Conservation (phyloP, 2,329 filamentous ascomycete species). For the Cadophora gregata region DNA sequence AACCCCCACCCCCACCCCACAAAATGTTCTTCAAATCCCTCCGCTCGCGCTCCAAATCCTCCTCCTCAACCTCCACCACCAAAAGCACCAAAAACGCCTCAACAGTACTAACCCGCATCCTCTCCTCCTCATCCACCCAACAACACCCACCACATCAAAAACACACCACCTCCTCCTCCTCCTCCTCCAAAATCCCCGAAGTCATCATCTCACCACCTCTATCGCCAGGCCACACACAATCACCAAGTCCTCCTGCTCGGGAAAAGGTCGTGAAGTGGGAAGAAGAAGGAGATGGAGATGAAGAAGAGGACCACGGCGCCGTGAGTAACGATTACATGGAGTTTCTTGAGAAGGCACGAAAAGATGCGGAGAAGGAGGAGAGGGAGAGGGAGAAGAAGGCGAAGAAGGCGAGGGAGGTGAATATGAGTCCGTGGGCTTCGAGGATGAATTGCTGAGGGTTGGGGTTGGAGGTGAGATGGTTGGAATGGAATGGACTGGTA, state of each 20-base stretch:
- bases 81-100: constrained; percentile 31
- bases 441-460: constrained; percentile 29
- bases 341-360: constrained; percentile 34
- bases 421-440: constrained; percentile 45
- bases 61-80: too few species aligned
- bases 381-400: constrained; percentile 41
- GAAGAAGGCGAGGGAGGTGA: constrained; percentile 50
- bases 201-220: constrained; percentile 19
- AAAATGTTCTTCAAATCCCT: constrained; percentile 37
- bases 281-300: background rate
- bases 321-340: constrained; percentile 31
- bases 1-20: background rate
- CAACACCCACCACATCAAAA: constrained; percentile 14
- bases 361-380: constrained; percentile 31
- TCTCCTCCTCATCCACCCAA: constrained; percentile 27
- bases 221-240: background rate
- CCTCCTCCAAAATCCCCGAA: constrained; percentile 21
- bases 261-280: too few species aligned
- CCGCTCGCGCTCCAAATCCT: constrained; percentile 33
- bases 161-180: too few species aligned
- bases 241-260: too few species aligned
- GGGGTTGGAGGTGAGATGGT: background rate
- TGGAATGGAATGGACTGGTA: too few species aligned
- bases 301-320: background rate
- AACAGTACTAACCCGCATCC: constrained; percentile 23